Evolutionary conservation across 257 asterid genomes (phyloP).

Genomic region (Solanum medicagineum): DNA sequence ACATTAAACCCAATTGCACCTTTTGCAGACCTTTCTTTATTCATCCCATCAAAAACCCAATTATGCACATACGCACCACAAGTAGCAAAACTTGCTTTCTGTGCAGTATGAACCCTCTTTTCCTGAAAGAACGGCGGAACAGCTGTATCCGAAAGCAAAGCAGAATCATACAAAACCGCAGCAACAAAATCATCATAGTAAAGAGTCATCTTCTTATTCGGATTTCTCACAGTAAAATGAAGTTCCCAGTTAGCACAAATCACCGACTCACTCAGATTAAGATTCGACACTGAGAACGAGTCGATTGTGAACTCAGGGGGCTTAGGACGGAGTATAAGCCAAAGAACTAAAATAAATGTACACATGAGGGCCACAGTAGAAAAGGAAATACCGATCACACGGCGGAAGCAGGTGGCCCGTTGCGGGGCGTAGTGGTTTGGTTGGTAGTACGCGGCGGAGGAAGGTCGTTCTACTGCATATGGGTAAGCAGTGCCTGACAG

Average conservation of each 20-base stretch:
- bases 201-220: slow-evolving; percentile 59
- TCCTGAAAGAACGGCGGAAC: slow-evolving; percentile 60
- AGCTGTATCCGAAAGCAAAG: slow-evolving; percentile 31
- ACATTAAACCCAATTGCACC: slow-evolving; percentile 40
- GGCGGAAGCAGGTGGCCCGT: slow-evolving; percentile 66
- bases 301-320: slow-evolving; percentile 73
- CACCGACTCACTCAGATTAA: slow-evolving; percentile 26
- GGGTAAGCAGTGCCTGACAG: slow-evolving; percentile 45
- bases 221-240: slow-evolving; percentile 54
- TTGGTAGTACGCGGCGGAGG: slow-evolving; percentile 14
- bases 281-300: slow-evolving; percentile 40
- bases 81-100: slow-evolving; percentile 51
- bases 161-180: slow-evolving; percentile 14
- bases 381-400: slow-evolving; percentile 42
- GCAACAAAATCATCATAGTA: slow-evolving; percentile 40
- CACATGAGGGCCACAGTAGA: slow-evolving; percentile 41
- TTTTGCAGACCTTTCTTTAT: slow-evolving; percentile 20
- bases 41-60: slow-evolving; percentile 32
- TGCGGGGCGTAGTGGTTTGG: slow-evolving; percentile 34
- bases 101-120: slow-evolving; percentile 38
- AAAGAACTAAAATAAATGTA: slow-evolving; percentile 48
- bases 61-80: slow-evolving; percentile 33
- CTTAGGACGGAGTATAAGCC: slow-evolving; percentile 83
- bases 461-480: slow-evolving; percentile 36
- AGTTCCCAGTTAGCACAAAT: slow-evolving; percentile 42